phyloP scores from a whole-genome alignment of 768 basidiomycete genomes.

The Goffeauzyma gilvescens region DNA sequence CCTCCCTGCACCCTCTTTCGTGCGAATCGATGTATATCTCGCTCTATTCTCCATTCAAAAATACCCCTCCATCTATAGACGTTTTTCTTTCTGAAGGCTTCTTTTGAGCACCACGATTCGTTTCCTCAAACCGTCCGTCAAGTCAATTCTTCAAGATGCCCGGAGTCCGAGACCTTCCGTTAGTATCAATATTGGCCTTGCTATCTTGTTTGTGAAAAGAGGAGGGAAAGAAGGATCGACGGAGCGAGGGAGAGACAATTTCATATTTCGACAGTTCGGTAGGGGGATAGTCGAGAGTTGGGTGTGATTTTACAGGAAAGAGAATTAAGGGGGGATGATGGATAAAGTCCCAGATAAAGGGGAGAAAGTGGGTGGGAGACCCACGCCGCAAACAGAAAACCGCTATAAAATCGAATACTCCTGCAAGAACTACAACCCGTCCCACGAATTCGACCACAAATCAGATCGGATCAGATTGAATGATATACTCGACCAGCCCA shows the following conservation, averaged over 20 bases:
- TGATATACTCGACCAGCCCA: conserved; percentile 5
- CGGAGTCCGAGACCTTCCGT: conserved; percentile 38
- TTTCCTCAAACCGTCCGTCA: no score
- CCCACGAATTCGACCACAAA: neutral
- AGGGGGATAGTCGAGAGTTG: neutral
- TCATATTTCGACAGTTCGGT: conserved; percentile 1
- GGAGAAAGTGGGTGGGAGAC: no score
- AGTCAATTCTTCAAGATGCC: conserved; percentile 35
- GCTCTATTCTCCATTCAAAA: no score
- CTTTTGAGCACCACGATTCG: no score
- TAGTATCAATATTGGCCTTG: conserved; percentile 13
- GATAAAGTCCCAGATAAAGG: neutral
- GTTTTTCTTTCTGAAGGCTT: no score
- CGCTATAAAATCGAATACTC: no score
- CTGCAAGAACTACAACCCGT: neutral
- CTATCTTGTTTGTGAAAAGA: neutral
- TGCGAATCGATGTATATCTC: no score
- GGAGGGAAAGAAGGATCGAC: neutral
- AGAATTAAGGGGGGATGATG: neutral
- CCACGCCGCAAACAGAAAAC: no score
- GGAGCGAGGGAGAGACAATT: neutral
- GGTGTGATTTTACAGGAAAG: neutral
- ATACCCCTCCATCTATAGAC: no score
- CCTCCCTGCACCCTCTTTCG: no score
- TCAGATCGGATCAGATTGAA: neutral